Base-by-base conservation (phyloP, 1,284 basidiomycete genomes). In the Thecaphora frezii region DNA sequence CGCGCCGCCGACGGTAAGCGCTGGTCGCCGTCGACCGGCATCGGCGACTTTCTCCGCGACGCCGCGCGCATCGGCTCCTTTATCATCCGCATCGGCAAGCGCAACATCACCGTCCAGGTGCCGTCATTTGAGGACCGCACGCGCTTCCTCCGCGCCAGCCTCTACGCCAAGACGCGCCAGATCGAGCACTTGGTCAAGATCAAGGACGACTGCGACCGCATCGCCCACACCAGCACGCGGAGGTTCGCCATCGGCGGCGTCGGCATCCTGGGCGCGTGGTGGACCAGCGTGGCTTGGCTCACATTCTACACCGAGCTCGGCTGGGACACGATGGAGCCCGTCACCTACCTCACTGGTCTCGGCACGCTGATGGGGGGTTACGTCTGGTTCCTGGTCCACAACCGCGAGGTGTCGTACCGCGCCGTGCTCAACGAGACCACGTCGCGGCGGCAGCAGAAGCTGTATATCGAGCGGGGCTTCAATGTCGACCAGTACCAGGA, bases 101-200 rank as follows among this genome's bases (percentile, higher is more conserved):
- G 69, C 45, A 60, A 66, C 43, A 53, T 71, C 47, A 52, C 48
- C 18, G 57, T 73, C 37, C 57, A 58, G 1, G 71, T 73, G 18
- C 71, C 71, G n/a, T 67, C 63, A 13, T 73, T 74, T 33, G 71
- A 71, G 37, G 71, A 74, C 40, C 58, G 71, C 18, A 74, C 69
- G 3, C 54, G 67, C 28, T 74, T 67, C 47, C 49, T 74, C 19
- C 58, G 71, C 8, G 50, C 59, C 12, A 53, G 44, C 19, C 43
- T 74, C 19, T 69, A 69, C 30, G 54, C 60, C 42, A 72, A 72
- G 50, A 72, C 67, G 18, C 54, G 52, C 33, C 53, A 72, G 44
- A 73, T 73, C 42, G 64, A 73, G 52, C 41, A 51, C 26, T 50
- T 73, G 7, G 61, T 61, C 26, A 62, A 68, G 46, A 47, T 73